phyloP scores from a whole-genome alignment of 805 yeast genomes.

The Kodamaea kakaduensis region DNA sequence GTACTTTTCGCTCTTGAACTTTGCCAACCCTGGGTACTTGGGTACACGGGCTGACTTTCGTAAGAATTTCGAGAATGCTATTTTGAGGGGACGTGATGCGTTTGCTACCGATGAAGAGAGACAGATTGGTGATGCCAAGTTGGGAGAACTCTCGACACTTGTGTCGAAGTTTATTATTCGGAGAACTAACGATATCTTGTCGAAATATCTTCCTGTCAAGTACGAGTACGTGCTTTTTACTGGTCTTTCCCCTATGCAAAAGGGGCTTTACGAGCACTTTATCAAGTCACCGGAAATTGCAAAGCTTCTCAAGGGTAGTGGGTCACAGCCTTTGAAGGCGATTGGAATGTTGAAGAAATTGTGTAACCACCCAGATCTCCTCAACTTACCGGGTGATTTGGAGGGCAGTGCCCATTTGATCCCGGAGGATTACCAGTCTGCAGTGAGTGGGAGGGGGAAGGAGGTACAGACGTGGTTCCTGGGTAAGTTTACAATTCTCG shows the following conservation, averaged over 20 bases:
- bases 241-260: slow-evolving; percentile 74
- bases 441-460: slow-evolving; percentile 47
- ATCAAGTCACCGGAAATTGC: slow-evolving; percentile 75
- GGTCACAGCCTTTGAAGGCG: slow-evolving; percentile 83
- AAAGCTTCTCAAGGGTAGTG: slow-evolving; percentile 58
- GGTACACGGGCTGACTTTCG: slow-evolving; percentile 84
- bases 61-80: slow-evolving; percentile 76
- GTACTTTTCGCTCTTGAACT: slow-evolving; percentile 82
- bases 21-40: slow-evolving; percentile 90
- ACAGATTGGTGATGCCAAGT: slow-evolving; percentile 60
- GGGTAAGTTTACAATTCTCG: slow-evolving; percentile 82
- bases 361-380: slow-evolving; percentile 89
- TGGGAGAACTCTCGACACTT: slow-evolving; percentile 63
- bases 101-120: slow-evolving; percentile 80
- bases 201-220: slow-evolving; percentile 92
- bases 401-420: slow-evolving; percentile 60
- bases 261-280: slow-evolving; percentile 63
- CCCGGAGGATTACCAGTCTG: slow-evolving; percentile 69
- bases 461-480: slow-evolving; percentile 78
- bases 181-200: slow-evolving; percentile 89
- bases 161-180: slow-evolving; percentile 91
- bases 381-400: slow-evolving; percentile 73
- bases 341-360: slow-evolving; percentile 85
- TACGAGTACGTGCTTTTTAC: slow-evolving; percentile 97
- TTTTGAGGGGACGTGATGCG: slow-evolving; percentile 84